These are phyloP conservation scores for Leccinum aurantiacum DNA, from an alignment of 768 basidiomycete genomes.

Conservation along the genomic window DNA sequence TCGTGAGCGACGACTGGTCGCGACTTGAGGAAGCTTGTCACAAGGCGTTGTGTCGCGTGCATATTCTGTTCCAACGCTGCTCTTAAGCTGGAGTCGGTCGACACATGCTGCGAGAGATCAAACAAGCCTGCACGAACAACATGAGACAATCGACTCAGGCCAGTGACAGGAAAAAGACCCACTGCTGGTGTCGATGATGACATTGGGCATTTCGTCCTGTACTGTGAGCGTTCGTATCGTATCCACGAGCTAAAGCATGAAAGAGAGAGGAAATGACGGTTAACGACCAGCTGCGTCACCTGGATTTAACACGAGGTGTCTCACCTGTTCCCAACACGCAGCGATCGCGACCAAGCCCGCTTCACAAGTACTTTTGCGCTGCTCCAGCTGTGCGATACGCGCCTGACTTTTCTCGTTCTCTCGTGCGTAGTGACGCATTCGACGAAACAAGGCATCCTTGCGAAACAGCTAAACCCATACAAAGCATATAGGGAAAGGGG, in stretches of 20 bases:
- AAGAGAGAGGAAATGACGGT: slow-evolving; percentile 2
- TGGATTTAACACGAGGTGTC: slow-evolving; percentile 5
- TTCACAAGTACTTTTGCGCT: slow-evolving; percentile 63
- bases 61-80: slow-evolving; percentile 54
- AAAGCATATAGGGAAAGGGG: slow-evolving; percentile 4
- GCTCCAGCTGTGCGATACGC: slow-evolving; percentile 64
- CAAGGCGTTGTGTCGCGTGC: slow-evolving; percentile 57
- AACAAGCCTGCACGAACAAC: slow-evolving; percentile 27
- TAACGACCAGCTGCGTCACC: not conserved
- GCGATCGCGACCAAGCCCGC: slow-evolving; percentile 71
- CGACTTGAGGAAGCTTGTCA: slow-evolving; percentile 52
- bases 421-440: slow-evolving; percentile 81
- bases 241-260: slow-evolving; percentile 55
- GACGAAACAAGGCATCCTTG: slow-evolving; percentile 82
- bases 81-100: slow-evolving; percentile 32
- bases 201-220: slow-evolving; percentile 48
- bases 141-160: not conserved
- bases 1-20: slow-evolving; percentile 36
- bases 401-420: slow-evolving; percentile 65
- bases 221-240: slow-evolving; percentile 60
- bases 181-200: slow-evolving; percentile 46
- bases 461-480: slow-evolving; percentile 60
- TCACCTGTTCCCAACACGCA: slow-evolving; percentile 79
- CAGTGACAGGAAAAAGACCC: not conserved
- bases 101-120: slow-evolving; percentile 34